Evolutionary conservation across 2,329 filamentous ascomycete genomes (phyloP), one percentile per base, ranked within the genome.

Genomic region (Aspergillus aculeatus): DNA sequence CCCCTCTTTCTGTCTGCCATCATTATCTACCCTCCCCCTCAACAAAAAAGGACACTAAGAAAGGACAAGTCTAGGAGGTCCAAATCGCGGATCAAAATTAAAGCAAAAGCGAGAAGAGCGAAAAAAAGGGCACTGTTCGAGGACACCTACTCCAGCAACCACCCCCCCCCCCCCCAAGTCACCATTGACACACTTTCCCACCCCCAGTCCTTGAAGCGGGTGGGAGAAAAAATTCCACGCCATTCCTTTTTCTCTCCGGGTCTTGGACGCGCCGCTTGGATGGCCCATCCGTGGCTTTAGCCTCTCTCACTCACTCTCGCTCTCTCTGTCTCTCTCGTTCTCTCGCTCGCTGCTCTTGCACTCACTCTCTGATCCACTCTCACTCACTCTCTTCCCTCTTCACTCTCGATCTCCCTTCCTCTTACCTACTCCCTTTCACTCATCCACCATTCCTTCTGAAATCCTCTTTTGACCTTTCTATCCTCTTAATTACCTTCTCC

Each of bases 171-270:
- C 32, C 38, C 31, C 52, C 41, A n/a, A 55, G 53, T 24, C 38
- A 48, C 38, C 16, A 44, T 19, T 44, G 38, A 44, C 38, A 44
- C 38, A 44, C 38, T 53, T 50, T 48, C 50, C 49, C 57, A 47
- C 38, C 56, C 59, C 49, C 56, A 56, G 50, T 52, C 57, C 50
- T 52, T 54, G 59, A 59, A 61, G 59, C 56, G 59, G 61, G 61
- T 57, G 61, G 61, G 57, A 64, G 62, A 62, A 64, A 64, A 54
- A 55, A 64, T 60, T 62, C 57, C 63, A 64, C 67, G 64, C 67
- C 60, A 68, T 69, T 66, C 67, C 67, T 64, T 54, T 70, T 69
- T 68, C 62, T 63, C 56, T 60, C 59, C 63, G 66, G 63, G 59
- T 65, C 60, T 66, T 58, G 53, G 57, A 60, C 64, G 66, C 66